A percentile compares a stretch with the other conserved stretches of the same genome.
Evolutionary conservation across 306 rosid genomes (phyloP).

Genomic region (Alnus rubra): DNA sequence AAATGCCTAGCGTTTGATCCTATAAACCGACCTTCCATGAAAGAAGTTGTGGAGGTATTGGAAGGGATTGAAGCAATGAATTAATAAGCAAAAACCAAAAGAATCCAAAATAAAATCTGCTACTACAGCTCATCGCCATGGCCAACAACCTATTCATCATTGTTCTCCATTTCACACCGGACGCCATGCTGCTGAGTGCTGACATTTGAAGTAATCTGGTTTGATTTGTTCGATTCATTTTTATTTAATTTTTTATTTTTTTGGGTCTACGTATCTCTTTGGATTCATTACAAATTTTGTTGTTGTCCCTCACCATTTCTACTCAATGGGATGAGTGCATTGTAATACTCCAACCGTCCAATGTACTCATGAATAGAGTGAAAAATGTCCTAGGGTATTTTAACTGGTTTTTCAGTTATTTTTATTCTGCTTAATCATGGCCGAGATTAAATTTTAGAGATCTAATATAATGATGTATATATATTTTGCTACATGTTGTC

Average conservation of each 20-base stretch:
- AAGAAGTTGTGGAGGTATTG: conserved; percentile 60
- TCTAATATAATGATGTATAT: too few relatives aligned
- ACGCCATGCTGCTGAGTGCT: conserved; percentile 11
- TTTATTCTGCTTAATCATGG: not conserved
- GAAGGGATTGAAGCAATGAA: conserved; percentile 50
- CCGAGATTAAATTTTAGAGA: too few relatives aligned
- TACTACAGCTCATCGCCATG: conserved; percentile 1
- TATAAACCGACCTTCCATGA: conserved; percentile 75
- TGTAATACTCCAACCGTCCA: not conserved
- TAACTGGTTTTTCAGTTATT: not conserved
- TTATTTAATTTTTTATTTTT: not conserved
- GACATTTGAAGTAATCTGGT: conserved; percentile 17
- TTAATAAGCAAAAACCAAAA: conserved; percentile 33
- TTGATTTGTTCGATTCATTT: conserved; percentile 13
- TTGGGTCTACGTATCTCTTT: not conserved
- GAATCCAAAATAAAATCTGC: conserved; percentile 13
- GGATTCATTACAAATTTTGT: conserved; percentile 15
- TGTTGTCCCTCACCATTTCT: conserved; percentile 14
- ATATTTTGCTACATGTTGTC: too few relatives aligned
- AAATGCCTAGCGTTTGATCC: conserved; percentile 65
- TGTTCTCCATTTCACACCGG: conserved; percentile 9
- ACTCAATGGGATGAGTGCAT: conserved; percentile 8
- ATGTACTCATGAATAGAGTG: not conserved
- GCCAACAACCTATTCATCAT: conserved; percentile 3
- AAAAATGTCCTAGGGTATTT: not conserved